A percentile compares a stretch with the other conserved stretches of the same genome.
These are phyloP conservation scores for Daldinia decipiens DNA, from an alignment of 495 filamentous ascomycete species.

Conservation along the genomic window DNA sequence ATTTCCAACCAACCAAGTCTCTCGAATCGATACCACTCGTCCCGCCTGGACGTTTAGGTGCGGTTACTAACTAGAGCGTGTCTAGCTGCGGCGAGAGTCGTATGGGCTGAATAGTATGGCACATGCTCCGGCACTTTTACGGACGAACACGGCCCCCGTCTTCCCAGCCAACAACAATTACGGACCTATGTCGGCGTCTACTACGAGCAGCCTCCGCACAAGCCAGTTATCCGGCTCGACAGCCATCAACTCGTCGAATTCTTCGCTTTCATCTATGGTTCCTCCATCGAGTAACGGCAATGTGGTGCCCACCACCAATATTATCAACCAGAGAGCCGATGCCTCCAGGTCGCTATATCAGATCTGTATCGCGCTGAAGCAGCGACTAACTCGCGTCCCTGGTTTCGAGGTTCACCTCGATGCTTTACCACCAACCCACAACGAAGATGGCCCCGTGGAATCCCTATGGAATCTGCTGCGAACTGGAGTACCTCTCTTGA, in stretches of 20 bases:
- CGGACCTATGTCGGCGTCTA: conserved; percentile 51
- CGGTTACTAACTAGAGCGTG: conserved; percentile 23
- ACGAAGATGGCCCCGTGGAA: conserved; percentile 83
- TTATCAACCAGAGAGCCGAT: conserved; percentile 94
- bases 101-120: conserved; percentile 61
- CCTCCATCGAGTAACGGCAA: conserved; percentile 62
- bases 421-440: conserved; percentile 55
- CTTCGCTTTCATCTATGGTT: conserved; percentile 60
- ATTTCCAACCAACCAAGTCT: conserved; percentile 13
- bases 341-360: conserved; percentile 90
- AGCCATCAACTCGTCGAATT: conserved; percentile 57
- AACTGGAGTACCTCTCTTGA: conserved; percentile 83
- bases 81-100: conserved; percentile 26
- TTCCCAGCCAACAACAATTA: conserved; percentile 53
- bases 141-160: conserved; percentile 63
- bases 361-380: conserved; percentile 85
- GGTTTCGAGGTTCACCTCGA: conserved; percentile 77
- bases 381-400: conserved; percentile 82
- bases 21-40: conserved; percentile 14
- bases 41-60: conserved; percentile 12
- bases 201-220: conserved; percentile 59
- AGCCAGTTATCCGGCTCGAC: conserved; percentile 66
- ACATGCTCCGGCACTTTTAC: conserved; percentile 59
- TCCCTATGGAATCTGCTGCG: conserved; percentile 90
- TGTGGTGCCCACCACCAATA: conserved; percentile 80